Evolutionary conservation across 2,329 filamentous ascomycete species (phyloP).

Genomic region (Nannizziopsis arthrosporioides): DNA sequence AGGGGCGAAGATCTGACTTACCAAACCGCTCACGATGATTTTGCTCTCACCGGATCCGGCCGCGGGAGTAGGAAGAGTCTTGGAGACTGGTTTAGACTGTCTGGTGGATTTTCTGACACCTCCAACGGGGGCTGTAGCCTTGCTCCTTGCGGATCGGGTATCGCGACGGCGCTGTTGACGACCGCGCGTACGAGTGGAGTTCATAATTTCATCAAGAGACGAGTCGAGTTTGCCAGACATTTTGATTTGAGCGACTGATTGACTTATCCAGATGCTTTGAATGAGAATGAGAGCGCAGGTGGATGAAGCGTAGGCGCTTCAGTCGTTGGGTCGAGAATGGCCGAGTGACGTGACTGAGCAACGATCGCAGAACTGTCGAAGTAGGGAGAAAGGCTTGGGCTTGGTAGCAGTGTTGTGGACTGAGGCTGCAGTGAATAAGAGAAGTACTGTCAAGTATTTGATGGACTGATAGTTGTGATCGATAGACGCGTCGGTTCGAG

Average conservation of each 20-base stretch:
- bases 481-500: too few relatives aligned
- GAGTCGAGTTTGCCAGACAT: conserved; percentile 96
- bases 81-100: conserved; percentile 31
- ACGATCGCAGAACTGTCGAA: background rate
- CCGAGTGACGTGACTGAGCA: conserved; percentile 1
- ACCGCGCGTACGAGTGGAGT: conserved; percentile 53
- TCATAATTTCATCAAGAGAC: conserved; percentile 95
- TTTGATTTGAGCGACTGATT: conserved; percentile 22
- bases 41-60: conserved; percentile 66
- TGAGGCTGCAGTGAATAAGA: background rate
- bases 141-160: conserved; percentile 17
- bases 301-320: background rate
- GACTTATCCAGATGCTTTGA: too few relatives aligned
- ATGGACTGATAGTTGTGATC: too few relatives aligned
- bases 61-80: conserved; percentile 50
- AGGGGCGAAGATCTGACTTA: conserved; percentile 41
- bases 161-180: conserved; percentile 38
- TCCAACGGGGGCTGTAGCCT: conserved; percentile 57
- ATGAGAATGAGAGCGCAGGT: too few relatives aligned
- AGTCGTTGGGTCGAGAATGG: background rate
- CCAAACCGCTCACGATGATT: conserved; percentile 97
- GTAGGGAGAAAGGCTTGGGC: background rate
- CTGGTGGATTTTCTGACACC: conserved; percentile 71
- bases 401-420: background rate
- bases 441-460: too few relatives aligned